A percentile compares a stretch with the other conserved stretches of the same genome.
phyloP scores from a whole-genome alignment of 2,329 filamentous ascomycete genomes.

The Trichoderma koningiopsis region DNA sequence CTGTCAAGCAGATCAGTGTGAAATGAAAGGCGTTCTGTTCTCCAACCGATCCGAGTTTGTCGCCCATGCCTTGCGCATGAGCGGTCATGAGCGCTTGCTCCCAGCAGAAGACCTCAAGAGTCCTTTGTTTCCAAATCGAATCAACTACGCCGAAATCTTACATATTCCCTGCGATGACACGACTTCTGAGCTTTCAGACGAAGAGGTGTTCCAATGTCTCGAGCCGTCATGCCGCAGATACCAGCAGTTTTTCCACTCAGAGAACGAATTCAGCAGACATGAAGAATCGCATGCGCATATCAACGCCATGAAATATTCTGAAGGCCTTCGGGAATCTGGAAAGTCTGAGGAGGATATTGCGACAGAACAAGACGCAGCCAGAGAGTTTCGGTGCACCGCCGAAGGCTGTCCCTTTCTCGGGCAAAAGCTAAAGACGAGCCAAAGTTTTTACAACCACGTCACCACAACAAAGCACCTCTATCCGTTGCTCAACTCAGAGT shows the following conservation, averaged over 20 bases:
- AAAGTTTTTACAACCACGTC: constrained; percentile 12
- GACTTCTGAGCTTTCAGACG: not conserved
- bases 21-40: not conserved
- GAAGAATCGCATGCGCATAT: constrained; percentile 22
- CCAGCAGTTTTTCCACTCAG: constrained; percentile 15
- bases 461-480: not conserved
- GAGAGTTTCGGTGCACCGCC: constrained; percentile 28
- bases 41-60: not conserved
- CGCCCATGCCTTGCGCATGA: not conserved
- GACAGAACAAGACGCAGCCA: constrained; percentile 30
- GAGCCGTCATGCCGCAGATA: constrained; percentile 28
- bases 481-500: fast-evolving
- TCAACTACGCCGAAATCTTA: not conserved
- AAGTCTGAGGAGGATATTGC: not conserved
- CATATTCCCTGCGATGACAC: not conserved
- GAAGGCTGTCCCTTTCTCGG: constrained; percentile 26
- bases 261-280: constrained; percentile 28
- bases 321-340: not conserved
- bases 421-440: constrained; percentile 8
- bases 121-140: not conserved
- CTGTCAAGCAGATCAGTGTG: not conserved
- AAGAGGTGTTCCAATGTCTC: constrained; percentile 8
- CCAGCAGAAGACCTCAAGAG: not conserved
- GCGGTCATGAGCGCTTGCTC: not conserved
- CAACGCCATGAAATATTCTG: constrained; percentile 24